Conservation (phyloP, 148 eudicot genomes). For the Heliamphora exappendiculata region DNA sequence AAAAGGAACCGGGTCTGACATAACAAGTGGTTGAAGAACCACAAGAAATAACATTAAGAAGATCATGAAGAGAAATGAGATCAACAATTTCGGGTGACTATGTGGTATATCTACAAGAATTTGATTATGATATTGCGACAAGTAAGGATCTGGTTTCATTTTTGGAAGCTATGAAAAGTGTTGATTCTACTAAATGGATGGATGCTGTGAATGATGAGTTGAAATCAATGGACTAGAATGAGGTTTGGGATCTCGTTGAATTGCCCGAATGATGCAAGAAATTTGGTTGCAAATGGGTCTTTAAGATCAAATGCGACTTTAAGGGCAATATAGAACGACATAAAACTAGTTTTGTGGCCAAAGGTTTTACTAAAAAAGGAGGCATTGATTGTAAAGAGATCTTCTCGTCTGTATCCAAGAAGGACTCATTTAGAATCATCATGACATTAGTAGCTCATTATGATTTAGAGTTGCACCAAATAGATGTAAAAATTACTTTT, state of each 20-base stretch:
- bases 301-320: neutral
- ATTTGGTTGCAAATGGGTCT: neutral
- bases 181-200: neutral
- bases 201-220: neutral
- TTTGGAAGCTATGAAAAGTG: no score
- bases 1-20: no score
- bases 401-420: constrained; percentile 14
- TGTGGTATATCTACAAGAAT: neutral
- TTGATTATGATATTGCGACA: neutral
- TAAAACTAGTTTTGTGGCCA: neutral
- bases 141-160: neutral
- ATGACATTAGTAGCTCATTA: constrained; percentile 24
- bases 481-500: constrained; percentile 10
- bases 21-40: neutral
- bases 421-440: no score
- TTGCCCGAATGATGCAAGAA: neutral
- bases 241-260: neutral
- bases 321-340: neutral
- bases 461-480: constrained; percentile 19
- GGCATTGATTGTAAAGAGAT: constrained; percentile 13
- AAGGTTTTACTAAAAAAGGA: constrained; percentile 5
- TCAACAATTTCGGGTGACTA: no score
- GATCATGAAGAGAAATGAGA: neutral
- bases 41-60: neutral
- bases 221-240: no score